Conservation (phyloP, 371 early-diverging fungal genomes). For the Apophysomyces ossiformis region DNA sequence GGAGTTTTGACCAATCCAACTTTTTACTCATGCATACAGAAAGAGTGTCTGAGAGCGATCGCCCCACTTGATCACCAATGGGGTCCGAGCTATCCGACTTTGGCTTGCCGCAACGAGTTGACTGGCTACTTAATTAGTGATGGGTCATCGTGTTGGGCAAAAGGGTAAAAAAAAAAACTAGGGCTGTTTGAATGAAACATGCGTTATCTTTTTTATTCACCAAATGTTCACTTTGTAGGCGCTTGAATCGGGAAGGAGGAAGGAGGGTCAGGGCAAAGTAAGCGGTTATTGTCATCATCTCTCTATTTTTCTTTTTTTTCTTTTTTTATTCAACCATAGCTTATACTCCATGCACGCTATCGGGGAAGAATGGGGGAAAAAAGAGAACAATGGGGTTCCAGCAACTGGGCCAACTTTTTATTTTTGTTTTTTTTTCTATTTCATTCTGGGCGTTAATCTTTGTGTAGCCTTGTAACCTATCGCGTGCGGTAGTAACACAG, state of each 20-base stretch:
- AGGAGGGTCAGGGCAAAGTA: too few species aligned
- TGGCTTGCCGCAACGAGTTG: constrained; percentile 11
- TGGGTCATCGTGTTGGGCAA: constrained; percentile 9
- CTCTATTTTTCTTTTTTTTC: background rate
- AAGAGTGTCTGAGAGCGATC: background rate
- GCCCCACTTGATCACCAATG: constrained; percentile 12
- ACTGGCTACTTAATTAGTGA: constrained; percentile 11
- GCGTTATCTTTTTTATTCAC: background rate
- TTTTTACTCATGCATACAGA: background rate
- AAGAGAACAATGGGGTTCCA: constrained; percentile 13
- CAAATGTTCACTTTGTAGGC: background rate
- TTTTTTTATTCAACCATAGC: background rate
- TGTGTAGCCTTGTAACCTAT: constrained; percentile 11
- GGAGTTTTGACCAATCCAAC: constrained; percentile 12
- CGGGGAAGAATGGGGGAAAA: too few species aligned
- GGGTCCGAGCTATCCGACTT: constrained; percentile 12
- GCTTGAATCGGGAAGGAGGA: constrained; percentile 1
- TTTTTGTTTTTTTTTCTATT: constrained; percentile 5
- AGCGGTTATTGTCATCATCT: background rate
- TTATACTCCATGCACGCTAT: background rate
- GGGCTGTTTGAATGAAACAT: constrained; percentile 8
- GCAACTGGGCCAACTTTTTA: constrained; percentile 9
- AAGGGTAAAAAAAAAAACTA: background rate
- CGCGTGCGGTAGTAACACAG: constrained; percentile 8
- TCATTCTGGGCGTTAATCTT: constrained; percentile 5